These are phyloP conservation scores for Aspergillus incahuasiensis DNA, from an alignment of 495 filamentous ascomycete species.

Conservation along the genomic window DNA sequence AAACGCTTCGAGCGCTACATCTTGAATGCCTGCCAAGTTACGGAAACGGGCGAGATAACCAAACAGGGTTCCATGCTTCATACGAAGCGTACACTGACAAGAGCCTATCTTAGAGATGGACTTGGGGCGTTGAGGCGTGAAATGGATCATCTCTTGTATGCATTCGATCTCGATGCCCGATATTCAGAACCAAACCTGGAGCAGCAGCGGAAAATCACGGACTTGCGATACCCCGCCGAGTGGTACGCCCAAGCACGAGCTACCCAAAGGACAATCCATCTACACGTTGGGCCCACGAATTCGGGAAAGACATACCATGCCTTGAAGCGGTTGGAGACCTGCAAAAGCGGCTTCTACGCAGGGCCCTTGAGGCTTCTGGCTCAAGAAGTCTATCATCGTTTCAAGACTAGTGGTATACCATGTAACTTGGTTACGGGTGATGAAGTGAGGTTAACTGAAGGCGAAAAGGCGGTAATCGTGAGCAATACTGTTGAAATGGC, in stretches of 20 bases:
- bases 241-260: conserved; percentile 83
- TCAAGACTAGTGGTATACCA: conserved; percentile 66
- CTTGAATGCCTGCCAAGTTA: conserved; percentile 29
- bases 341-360: conserved; percentile 77
- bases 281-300: conserved; percentile 97
- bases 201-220: conserved; percentile 63
- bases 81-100: conserved; percentile 41
- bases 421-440: conserved; percentile 90
- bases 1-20: conserved; percentile 34
- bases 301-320: conserved; percentile 98
- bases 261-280: conserved; percentile 75
- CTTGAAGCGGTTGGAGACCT: conserved; percentile 74
- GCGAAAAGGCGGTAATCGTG: conserved; percentile 48
- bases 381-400: conserved; percentile 83
- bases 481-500: conserved; percentile 99
- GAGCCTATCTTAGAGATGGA: conserved; percentile 50
- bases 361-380: conserved; percentile 88
- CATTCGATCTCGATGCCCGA: conserved; percentile 38
- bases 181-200: conserved; percentile 46
- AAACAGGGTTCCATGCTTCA: conserved; percentile 22
- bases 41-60: conserved; percentile 9
- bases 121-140: conserved; percentile 45
- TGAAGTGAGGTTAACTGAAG: conserved; percentile 61
- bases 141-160: conserved; percentile 57
- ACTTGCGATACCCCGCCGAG: conserved; percentile 79